Conservation (phyloP, 2,329 filamentous ascomycete species). For the Neonectria hederae region DNA sequence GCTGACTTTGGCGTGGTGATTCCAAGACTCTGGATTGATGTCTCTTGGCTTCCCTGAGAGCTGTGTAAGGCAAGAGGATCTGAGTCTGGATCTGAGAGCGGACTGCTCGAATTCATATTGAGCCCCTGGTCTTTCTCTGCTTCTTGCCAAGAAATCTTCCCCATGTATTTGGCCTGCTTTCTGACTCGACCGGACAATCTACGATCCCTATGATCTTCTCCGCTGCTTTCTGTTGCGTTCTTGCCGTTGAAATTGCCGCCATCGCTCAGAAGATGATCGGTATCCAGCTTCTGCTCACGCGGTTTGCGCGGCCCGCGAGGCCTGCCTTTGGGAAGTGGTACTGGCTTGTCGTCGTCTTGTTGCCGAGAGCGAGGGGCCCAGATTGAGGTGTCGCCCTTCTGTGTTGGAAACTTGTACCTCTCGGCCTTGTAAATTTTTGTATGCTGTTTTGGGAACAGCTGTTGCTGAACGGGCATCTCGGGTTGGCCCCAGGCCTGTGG, state of each 20-base stretch:
- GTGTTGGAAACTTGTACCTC: slow-evolving; percentile 46
- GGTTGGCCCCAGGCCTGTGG: slow-evolving; percentile 9
- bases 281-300: background rate
- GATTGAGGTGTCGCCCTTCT: slow-evolving; percentile 46
- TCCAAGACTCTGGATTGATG: background rate
- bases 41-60: slow-evolving; percentile 1
- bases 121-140: slow-evolving; percentile 27
- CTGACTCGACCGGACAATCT: slow-evolving; percentile 42
- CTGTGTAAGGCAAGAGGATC: slow-evolving; percentile 16
- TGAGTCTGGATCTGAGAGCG: slow-evolving; percentile 19
- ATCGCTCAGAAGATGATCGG: background rate
- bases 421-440: slow-evolving; percentile 30
- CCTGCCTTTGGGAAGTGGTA: background rate
- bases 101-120: slow-evolving; percentile 22
- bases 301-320: background rate
- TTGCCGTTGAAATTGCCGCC: slow-evolving; percentile 1
- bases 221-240: background rate
- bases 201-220: slow-evolving; percentile 26
- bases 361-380: slow-evolving; percentile 42
- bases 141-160: slow-evolving; percentile 44
- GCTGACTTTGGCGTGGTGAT: background rate
- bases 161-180: slow-evolving; percentile 44
- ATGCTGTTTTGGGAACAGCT: slow-evolving; percentile 4
- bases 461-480: background rate
- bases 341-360: slow-evolving; percentile 10